Evolutionary conservation across 1,139 yeast genomes (phyloP).

Genomic region (Spathaspora sp.): DNA sequence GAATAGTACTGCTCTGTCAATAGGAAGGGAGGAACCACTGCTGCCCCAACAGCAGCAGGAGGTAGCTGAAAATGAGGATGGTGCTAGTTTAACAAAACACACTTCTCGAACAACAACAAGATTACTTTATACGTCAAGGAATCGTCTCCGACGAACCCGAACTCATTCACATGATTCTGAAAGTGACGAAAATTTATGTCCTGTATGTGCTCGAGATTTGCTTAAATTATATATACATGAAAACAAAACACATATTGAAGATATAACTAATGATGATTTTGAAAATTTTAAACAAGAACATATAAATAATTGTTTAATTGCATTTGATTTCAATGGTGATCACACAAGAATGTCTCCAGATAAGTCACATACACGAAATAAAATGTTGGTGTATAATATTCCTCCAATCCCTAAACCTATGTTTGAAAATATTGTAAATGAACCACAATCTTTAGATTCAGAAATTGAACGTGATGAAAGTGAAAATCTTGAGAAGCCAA

Average conservation of each 20-base stretch:
- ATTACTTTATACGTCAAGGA: conserved; percentile 4
- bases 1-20: neutral
- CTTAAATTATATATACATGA: conserved; percentile 50
- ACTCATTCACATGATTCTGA: conserved; percentile 8
- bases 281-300: conserved; percentile 63
- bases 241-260: conserved; percentile 17
- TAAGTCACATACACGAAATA: conserved; percentile 46
- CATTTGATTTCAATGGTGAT: conserved; percentile 66
- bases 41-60: neutral
- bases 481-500: conserved; percentile 20
- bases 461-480: conserved; percentile 18
- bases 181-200: conserved; percentile 40
- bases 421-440: conserved; percentile 33
- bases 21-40: neutral
- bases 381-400: conserved; percentile 83
- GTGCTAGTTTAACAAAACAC: conserved; percentile 27
- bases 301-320: conserved; percentile 64
- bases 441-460: neutral
- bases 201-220: conserved; percentile 51
- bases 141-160: conserved; percentile 10
- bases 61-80: conserved; percentile 10
- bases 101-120: conserved; percentile 2
- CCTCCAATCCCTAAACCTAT: conserved; percentile 53
- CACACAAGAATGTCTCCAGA: conserved; percentile 45
- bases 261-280: conserved; percentile 26